Evolutionary conservation across 441 rosid species (phyloP).

Genomic region (Populus trichocarpa): DNA sequence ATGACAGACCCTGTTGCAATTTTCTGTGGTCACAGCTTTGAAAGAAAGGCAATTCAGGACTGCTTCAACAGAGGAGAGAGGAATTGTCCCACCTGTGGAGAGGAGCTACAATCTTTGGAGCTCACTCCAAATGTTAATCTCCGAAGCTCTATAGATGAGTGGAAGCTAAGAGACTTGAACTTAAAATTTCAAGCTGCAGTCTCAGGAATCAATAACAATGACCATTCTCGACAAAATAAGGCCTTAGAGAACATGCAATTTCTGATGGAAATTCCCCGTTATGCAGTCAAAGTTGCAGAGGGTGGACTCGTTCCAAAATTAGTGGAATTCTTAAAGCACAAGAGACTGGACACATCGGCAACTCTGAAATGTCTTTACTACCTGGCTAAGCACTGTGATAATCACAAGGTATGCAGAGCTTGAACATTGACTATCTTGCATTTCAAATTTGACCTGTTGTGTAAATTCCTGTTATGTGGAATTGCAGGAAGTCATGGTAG

Average conservation of each 20-base stretch:
- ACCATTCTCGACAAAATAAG: constrained; percentile 23
- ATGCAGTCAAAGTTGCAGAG: constrained; percentile 31
- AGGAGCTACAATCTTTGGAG: constrained; percentile 34
- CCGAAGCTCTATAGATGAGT: constrained; percentile 42
- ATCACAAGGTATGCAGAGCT: constrained; percentile 30
- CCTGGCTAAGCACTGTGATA: constrained; percentile 37
- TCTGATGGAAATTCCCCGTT: constrained; percentile 31
- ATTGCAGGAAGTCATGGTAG: constrained; percentile 38
- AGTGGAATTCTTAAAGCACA: constrained; percentile 35
- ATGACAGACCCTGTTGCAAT: constrained; percentile 50
- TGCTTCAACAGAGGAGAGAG: constrained; percentile 34
- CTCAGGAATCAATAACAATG: constrained; percentile 31
- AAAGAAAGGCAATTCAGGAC: constrained; percentile 43
- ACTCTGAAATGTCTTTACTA: constrained; percentile 34
- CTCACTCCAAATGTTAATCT: constrained; percentile 45
- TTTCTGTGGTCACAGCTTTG: constrained; percentile 51
- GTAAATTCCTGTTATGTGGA: constrained; percentile 4
- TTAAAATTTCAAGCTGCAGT: constrained; percentile 35
- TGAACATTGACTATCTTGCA: not conserved
- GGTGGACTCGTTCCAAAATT: constrained; percentile 34
- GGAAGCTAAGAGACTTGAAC: constrained; percentile 44
- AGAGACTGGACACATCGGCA: constrained; percentile 26
- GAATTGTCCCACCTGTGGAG: constrained; percentile 42
- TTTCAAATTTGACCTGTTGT: not conserved
- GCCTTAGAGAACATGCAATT: constrained; percentile 40